Conservation (phyloP, 805 yeast species). For the Kodamaea hsintzibuensis region DNA sequence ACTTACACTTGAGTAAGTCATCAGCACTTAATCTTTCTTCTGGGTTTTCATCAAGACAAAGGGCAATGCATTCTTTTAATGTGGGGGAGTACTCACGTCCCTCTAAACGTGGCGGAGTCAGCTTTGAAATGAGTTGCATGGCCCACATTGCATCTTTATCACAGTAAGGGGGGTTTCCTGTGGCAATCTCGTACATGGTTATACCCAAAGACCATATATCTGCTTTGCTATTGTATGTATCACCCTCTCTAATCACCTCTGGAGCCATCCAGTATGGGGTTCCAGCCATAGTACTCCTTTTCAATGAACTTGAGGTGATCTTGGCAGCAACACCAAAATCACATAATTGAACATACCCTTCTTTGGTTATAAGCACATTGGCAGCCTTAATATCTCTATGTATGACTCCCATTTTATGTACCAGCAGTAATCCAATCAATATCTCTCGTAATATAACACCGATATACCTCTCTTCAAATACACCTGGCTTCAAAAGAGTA, state of each 20-base stretch:
- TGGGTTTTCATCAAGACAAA: conserved; percentile 92
- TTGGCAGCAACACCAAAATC: conserved; percentile 99
- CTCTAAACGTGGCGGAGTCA: conserved; percentile 92
- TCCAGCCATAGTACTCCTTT: conserved; percentile 93
- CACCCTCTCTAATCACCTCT: conserved; percentile 92
- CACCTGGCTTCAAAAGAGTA: conserved; percentile 82
- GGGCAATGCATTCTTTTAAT: conserved; percentile 84
- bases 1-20: conserved; percentile 71
- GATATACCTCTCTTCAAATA: conserved; percentile 78
- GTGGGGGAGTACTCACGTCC: conserved; percentile 78
- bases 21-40: conserved; percentile 86
- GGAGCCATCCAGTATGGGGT: conserved; percentile 99
- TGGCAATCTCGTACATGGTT: conserved; percentile 89
- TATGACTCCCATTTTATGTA: conserved; percentile 87
- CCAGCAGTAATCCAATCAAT: conserved; percentile 71
- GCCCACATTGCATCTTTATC: conserved; percentile 95
- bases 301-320: conserved; percentile 67
- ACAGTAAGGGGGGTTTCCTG: conserved; percentile 97
- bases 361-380: conserved; percentile 82
- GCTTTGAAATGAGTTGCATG: conserved; percentile 88
- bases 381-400: conserved; percentile 98
- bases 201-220: conserved; percentile 98
- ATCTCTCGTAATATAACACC: conserved; percentile 86
- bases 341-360: conserved; percentile 88
- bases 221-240: conserved; percentile 83